These are phyloP conservation scores for Curvularia sp. DNA, from an alignment of 2,329 filamentous ascomycete genomes.

Conservation along the genomic window DNA sequence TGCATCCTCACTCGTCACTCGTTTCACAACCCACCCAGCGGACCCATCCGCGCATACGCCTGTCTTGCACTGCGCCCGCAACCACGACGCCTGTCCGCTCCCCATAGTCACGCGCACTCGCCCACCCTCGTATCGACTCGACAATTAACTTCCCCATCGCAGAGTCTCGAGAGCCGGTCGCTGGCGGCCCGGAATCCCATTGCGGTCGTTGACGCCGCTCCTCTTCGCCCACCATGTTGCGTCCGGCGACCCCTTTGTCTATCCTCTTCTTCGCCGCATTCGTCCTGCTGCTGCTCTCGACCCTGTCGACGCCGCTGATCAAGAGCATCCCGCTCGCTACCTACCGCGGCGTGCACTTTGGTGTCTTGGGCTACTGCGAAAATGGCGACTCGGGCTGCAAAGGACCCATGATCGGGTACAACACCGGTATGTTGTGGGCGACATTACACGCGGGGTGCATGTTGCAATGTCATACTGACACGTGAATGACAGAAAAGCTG, in stretches of 20 bases:
- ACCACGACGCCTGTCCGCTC: slow-evolving; percentile 9
- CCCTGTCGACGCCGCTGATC: slow-evolving; percentile 90
- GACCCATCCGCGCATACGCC: slow-evolving; percentile 32
- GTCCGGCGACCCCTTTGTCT: slow-evolving; percentile 89
- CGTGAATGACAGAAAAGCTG: slow-evolving; percentile 52
- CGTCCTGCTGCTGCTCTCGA: slow-evolving; percentile 80
- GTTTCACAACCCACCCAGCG: slow-evolving; percentile 32
- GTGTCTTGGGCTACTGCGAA: slow-evolving; percentile 89
- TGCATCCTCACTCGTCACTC: slow-evolving; percentile 39
- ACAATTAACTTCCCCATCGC: slow-evolving; percentile 21
- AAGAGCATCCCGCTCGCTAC: slow-evolving; percentile 82
- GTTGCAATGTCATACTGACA: slow-evolving; percentile 19
- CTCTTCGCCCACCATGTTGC: slow-evolving; percentile 70
- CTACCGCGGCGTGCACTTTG: slow-evolving; percentile 79
- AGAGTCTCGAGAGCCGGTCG: slow-evolving; percentile 40
- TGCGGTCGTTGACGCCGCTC: slow-evolving; percentile 25
- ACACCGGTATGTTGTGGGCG: slow-evolving; percentile 67
- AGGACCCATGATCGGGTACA: slow-evolving; percentile 81
- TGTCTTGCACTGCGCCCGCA: slow-evolving; percentile 30
- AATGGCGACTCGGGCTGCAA: slow-evolving; percentile 64
- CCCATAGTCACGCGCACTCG: slow-evolving; percentile 11
- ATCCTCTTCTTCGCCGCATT: slow-evolving; percentile 87
- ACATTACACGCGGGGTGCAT: neutral
- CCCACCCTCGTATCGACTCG: slow-evolving; percentile 11
- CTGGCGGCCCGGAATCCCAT: slow-evolving; percentile 38